Evolutionary conservation across 345 rosid species (phyloP).

Genomic region (Camelina hispida): DNA sequence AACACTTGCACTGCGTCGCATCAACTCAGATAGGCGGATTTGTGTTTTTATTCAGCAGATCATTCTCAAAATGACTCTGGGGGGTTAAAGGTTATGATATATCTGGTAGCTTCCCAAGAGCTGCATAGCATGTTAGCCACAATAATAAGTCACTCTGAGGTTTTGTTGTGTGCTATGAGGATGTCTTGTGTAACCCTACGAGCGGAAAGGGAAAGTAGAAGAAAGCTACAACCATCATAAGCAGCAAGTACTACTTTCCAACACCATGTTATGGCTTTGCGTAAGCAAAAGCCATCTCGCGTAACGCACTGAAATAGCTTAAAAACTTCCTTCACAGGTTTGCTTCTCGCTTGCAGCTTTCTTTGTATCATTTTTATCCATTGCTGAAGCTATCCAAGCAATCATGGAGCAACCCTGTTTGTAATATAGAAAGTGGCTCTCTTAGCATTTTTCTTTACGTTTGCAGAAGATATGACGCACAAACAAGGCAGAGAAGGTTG

Average conservation of each 20-base stretch:
- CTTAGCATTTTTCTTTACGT: background rate
- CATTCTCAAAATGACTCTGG: background rate
- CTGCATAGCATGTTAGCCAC: conserved; percentile 62
- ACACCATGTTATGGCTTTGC: conserved; percentile 63
- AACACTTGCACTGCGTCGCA: background rate
- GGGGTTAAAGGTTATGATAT: background rate
- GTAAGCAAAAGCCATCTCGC: conserved; percentile 64
- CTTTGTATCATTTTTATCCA: conserved; percentile 48
- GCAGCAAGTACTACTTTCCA: conserved; percentile 65
- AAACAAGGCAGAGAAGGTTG: background rate
- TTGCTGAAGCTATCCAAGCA: conserved; percentile 64
- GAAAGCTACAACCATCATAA: conserved; percentile 58
- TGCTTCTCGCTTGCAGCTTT: conserved; percentile 49
- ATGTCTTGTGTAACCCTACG: conserved; percentile 57
- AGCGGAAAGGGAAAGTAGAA: conserved; percentile 70
- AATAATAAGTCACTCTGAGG: conserved; percentile 57
- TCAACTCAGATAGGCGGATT: background rate
- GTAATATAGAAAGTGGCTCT: conserved; percentile 21
- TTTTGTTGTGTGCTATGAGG: conserved; percentile 52
- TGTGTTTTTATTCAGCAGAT: background rate
- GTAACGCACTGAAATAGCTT: conserved; percentile 57
- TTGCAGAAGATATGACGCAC: background rate
- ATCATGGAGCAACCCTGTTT: conserved; percentile 54
- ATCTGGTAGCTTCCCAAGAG: conserved; percentile 70
- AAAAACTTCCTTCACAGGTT: conserved; percentile 48